Conservation (phyloP, 2,329 filamentous ascomycete genomes). For the Colletotrichum eremochloae region DNA sequence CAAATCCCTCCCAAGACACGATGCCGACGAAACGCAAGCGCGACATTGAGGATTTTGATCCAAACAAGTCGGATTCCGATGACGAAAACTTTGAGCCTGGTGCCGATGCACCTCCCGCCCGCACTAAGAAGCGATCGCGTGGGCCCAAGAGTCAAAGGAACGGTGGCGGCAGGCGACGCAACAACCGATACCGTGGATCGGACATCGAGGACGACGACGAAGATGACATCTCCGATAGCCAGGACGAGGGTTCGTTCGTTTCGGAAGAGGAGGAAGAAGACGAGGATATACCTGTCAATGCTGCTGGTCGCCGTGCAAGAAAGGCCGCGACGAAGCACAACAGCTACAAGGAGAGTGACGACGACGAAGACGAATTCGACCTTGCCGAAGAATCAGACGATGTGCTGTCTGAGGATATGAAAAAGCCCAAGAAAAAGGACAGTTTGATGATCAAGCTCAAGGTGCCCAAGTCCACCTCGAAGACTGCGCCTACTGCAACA, state of each 20-base stretch:
- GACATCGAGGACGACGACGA: constrained; percentile 72
- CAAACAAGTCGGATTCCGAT: constrained; percentile 75
- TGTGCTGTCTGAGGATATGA: constrained; percentile 42
- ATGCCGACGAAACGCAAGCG: constrained; percentile 71
- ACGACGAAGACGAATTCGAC: constrained; percentile 53
- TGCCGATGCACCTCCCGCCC: constrained; percentile 58
- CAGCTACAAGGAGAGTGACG: constrained; percentile 64
- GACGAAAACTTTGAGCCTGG: constrained; percentile 75
- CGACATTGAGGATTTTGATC: constrained; percentile 71
- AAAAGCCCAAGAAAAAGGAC: constrained; percentile 45
- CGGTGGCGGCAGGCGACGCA: constrained; percentile 52
- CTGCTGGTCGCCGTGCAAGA: constrained; percentile 63
- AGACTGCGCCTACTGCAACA: constrained; percentile 40
- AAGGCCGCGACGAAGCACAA: constrained; percentile 60
- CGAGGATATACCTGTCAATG: constrained; percentile 58
- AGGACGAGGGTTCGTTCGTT: constrained; percentile 63
- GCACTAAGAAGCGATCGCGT: constrained; percentile 54
- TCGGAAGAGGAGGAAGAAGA: constrained; percentile 57
- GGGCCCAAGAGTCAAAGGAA: constrained; percentile 54
- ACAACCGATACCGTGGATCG: constrained; percentile 67
- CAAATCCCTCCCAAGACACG: constrained; percentile 34
- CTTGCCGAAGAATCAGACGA: constrained; percentile 48
- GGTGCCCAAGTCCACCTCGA: constrained; percentile 48
- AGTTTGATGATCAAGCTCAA: constrained; percentile 60
- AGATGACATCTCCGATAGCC: constrained; percentile 67